Evolutionary conservation across 2,329 filamentous ascomycete species (phyloP), one percentile per base, ranked within the genome.

Genomic region (Nakataea oryzae): DNA sequence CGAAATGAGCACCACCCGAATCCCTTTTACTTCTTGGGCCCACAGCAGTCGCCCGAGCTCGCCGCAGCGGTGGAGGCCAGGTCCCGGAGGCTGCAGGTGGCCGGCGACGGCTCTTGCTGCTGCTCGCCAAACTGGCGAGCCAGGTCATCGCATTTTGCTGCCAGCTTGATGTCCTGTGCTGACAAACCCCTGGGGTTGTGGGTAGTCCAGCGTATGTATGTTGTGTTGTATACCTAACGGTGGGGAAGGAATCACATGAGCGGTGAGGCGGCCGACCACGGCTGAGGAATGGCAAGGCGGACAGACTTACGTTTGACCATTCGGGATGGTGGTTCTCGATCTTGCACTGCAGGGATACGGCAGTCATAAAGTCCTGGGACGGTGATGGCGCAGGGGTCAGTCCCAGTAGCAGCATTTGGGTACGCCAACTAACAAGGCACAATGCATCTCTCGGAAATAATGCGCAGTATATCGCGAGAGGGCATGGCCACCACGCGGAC

Each of bases 351-450:
- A 86, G 74, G 13, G 87, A 85, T 17, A 91, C 81, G 2, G 80
- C 79, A n/a, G 86, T 88, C 87, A 91, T 90, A 74, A 91, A 91
- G 65, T 87, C 86, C 86, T 88, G 64, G n/a, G 56, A 28, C 21
- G 58, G 29, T n/a, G 57, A 21, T 5, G 58, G 58, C 34, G 32
- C 13, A 4, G 14, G 34, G 41, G 41, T 50, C 41, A 50, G 41
- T 50, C 21, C 41, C 41, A 17, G 21, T 17, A n/a, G 41, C 21
- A n/a, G 41, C 8, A 12, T 11, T 2, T 32, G 30, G 13, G 30
- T 11, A n/a, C n/a, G n/a, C n/a, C n/a, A 12, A 32, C 9, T 9
- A 32, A 12, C 30, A 32, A 32, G 30, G 9, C 30, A 2, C 8
- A 11, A 32, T 32, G 30, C 30, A 32, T 11, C 30, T 11, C 13